These are phyloP conservation scores for Fusarium palustre DNA, from an alignment of 2,329 filamentous ascomycete species.

Conservation along the genomic window DNA sequence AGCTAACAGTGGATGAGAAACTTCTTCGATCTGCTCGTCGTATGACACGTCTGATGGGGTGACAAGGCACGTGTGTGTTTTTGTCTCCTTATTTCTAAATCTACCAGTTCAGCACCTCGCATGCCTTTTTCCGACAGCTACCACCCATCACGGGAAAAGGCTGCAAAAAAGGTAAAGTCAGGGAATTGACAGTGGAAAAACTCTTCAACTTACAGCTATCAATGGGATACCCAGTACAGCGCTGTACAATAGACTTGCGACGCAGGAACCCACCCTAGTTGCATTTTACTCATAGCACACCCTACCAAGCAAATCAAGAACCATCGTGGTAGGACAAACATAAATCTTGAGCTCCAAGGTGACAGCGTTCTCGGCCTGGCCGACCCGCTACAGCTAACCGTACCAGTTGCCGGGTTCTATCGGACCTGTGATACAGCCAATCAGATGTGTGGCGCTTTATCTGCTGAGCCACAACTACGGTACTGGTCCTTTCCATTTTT, in stretches of 20 bases:
- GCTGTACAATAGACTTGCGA: slow-evolving; percentile 12
- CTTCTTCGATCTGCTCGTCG: slow-evolving; percentile 22
- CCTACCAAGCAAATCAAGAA: slow-evolving; percentile 14
- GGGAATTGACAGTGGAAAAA: background rate
- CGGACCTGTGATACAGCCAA: slow-evolving; percentile 33
- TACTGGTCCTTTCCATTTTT: slow-evolving; percentile 5
- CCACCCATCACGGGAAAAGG: slow-evolving; percentile 11
- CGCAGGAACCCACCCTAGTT: slow-evolving; percentile 34
- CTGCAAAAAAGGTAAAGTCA: slow-evolving; percentile 22
- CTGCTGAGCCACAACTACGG: slow-evolving; percentile 36
- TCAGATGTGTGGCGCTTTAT: slow-evolving; percentile 26
- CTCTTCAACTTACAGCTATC: background rate
- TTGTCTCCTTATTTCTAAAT: background rate
- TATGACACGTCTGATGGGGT: slow-evolving; percentile 44
- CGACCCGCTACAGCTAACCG: slow-evolving; percentile 34
- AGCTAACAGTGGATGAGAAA: slow-evolving; percentile 4
- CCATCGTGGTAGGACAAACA: slow-evolving; percentile 25
- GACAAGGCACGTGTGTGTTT: slow-evolving; percentile 34
- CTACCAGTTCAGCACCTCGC: slow-evolving; percentile 15
- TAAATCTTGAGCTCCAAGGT: slow-evolving; percentile 9
- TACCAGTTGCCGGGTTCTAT: slow-evolving; percentile 23
- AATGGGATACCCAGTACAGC: background rate
- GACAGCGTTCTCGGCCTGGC: slow-evolving; percentile 40
- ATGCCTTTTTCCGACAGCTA: slow-evolving; percentile 16
- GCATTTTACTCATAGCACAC: slow-evolving; percentile 6